Base-by-base conservation (phyloP, 1,284 basidiomycete species). In the Phellopilus nigrolimitatus region DNA sequence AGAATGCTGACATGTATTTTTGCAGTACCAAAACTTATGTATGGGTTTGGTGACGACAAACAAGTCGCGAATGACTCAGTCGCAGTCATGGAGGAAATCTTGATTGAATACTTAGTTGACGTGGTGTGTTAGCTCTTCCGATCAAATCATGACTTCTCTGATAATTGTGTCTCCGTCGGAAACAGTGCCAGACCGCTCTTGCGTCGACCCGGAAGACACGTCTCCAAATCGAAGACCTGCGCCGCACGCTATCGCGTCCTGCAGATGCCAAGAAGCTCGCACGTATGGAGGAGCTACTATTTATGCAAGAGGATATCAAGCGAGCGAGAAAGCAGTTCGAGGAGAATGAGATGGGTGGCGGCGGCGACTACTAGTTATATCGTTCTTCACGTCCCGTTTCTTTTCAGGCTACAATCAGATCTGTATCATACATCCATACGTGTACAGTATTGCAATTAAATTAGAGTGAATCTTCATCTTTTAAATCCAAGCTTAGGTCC, bases 261-360 rank as follows among this genome's bases (percentile, higher is more conserved):
- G 85, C 86, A 13, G 88, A 92, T 60, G 81, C 85, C 27, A 91
- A 91, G 68, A 93, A 93, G 63, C 77, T 94, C 28, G 88, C 89
- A 22, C 75, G 91, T 55, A 84, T 93, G 80, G 90, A 94, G 65
- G 91, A 94, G 65, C 70, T 94, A 31, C 65, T 93, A 25, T 91
- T 91, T 72, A 91, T 92, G 84, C 88, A 92, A 63, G 89, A 92
- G 64, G 91, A 91, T 59, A 92, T 93, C 68, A 89, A 91, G 62
- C 81, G 88, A n/a, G 91, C 90, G 8, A 77, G 88, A 38, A 81
- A 83, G 7, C 82, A 89, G 63, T 90, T 91, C 57, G 79, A 83
- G 44, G 84, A 85, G 54, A 59, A 62, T 17, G 62, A 64, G 28
- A 36, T 49, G 38, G 50, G 54, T 19, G 46, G 24, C n/a, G 46